Evolutionary conservation across 345 rosid species (phyloP).

Genomic region (Lepidium didymum): DNA sequence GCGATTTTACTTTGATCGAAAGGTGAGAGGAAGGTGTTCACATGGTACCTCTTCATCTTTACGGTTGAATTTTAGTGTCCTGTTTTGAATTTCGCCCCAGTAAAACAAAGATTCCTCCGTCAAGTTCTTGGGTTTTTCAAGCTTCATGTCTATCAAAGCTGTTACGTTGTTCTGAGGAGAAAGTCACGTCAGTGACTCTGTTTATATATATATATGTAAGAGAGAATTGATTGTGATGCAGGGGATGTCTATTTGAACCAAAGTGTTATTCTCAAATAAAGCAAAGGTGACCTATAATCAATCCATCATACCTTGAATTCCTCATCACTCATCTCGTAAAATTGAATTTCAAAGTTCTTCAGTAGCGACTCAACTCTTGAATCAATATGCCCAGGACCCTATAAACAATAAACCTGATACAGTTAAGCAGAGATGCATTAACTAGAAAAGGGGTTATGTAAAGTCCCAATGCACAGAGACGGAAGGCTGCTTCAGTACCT

Average conservation of each 20-base stretch:
- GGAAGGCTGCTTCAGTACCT: constrained; percentile 35
- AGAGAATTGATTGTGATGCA: not conserved
- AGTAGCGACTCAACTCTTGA: not conserved
- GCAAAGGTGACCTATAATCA: too few species aligned
- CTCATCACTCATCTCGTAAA: too few species aligned
- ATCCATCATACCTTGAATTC: too few species aligned
- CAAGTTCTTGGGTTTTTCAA: constrained; percentile 83
- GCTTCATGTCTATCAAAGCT: constrained; percentile 80
- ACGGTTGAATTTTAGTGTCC: constrained; percentile 71
- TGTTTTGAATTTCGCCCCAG: constrained; percentile 57
- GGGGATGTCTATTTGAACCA: too few species aligned
- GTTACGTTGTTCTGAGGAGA: constrained; percentile 55
- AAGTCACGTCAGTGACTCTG: constrained; percentile 18
- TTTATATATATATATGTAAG: too few species aligned
- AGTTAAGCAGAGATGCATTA: not conserved
- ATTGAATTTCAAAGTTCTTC: too few species aligned
- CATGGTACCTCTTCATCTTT: constrained; percentile 59
- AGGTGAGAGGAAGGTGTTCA: too few species aligned
- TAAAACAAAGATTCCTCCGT: constrained; percentile 67
- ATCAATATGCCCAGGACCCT: constrained; percentile 78
- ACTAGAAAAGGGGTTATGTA: not conserved
- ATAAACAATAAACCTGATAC: not conserved
- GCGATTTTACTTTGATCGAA: too few species aligned
- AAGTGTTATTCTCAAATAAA: too few species aligned
- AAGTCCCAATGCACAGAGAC: not conserved